Evolutionary conservation across 169 alveolate genomes (phyloP), one percentile per base, ranked within the genome.

Genomic region (Amoebophrya sp.): DNA sequence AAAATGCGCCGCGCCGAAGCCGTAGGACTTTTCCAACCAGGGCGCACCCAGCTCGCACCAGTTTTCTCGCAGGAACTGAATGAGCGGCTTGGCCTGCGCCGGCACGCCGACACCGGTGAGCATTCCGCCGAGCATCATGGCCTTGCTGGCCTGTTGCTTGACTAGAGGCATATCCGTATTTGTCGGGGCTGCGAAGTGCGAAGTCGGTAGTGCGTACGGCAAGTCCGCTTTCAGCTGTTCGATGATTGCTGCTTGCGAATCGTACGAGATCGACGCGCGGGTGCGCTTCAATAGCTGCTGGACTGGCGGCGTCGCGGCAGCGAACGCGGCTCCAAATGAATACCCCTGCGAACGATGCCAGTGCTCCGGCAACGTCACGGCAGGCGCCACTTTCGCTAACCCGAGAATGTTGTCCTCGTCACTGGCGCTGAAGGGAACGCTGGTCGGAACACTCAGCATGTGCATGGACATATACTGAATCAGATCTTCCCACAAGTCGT

Each of bases 361-460:
- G 32, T 66, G 83, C 83, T 66, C 83, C 54, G 54, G 54, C 54
- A n/a, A n/a, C n/a, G n/a, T n/a, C n/a, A n/a, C n/a, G n/a, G n/a
- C n/a, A n/a, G n/a, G n/a, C n/a, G n/a, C n/a, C n/a, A n/a, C n/a
- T n/a, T n/a, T n/a, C n/a, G n/a, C n/a, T n/a, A n/a, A n/a, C n/a
- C n/a, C n/a, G n/a, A n/a, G n/a, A n/a, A n/a, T n/a, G n/a, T n/a
- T n/a, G n/a, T n/a, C n/a, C n/a, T n/a, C n/a, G n/a, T n/a, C n/a
- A n/a, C n/a, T n/a, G n/a, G n/a, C n/a, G n/a, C n/a, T n/a, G n/a
- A n/a, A n/a, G n/a, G n/a, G n/a, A n/a, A n/a, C n/a, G n/a, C n/a
- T n/a, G n/a, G n/a, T n/a, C n/a, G n/a, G n/a, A n/a, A n/a, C n/a
- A n/a, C n/a, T n/a, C n/a, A n/a, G n/a, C n/a, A n/a, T n/a, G n/a